Evolutionary conservation across 2,329 filamentous ascomycete species (phyloP).

Genomic region (Beauveria bassiana): DNA sequence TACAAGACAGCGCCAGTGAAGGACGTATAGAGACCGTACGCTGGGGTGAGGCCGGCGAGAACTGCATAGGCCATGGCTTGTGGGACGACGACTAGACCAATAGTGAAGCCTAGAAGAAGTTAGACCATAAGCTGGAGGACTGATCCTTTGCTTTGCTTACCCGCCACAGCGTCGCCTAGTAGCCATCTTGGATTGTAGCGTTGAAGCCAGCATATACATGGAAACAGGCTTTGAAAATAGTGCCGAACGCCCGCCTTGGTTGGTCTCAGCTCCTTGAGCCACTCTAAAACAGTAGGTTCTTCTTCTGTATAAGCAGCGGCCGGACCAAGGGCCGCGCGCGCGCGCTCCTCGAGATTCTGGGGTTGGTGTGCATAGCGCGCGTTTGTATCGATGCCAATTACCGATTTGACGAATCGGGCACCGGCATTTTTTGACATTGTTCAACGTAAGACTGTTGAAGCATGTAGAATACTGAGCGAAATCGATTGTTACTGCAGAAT

Average conservation of each 20-base stretch:
- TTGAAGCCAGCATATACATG: slow-evolving; percentile 60
- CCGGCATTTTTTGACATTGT: neutral
- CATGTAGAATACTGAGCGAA: neutral
- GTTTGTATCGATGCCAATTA: slow-evolving; percentile 25
- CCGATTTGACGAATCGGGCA: slow-evolving; percentile 16
- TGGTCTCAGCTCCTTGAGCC: slow-evolving; percentile 49
- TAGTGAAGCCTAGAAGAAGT: slow-evolving; percentile 24
- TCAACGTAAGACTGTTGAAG: neutral
- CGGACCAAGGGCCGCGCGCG: slow-evolving; percentile 19
- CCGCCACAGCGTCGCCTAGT: slow-evolving; percentile 64
- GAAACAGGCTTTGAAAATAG: slow-evolving; percentile 52
- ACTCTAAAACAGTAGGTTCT: slow-evolving; percentile 59
- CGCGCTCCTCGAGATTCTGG: slow-evolving; percentile 19
- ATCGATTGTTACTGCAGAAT: too few relatives aligned
- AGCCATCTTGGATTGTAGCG: slow-evolving; percentile 70
- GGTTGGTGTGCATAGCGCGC: slow-evolving; percentile 22
- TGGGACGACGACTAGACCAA: slow-evolving; percentile 66
- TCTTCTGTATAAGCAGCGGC: slow-evolving; percentile 45
- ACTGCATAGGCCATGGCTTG: slow-evolving; percentile 76
- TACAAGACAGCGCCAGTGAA: slow-evolving; percentile 76
- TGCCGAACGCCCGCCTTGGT: slow-evolving; percentile 31
- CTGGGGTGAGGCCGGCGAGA: slow-evolving; percentile 57
- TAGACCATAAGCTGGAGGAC: neutral
- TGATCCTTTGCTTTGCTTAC: slow-evolving; percentile 27
- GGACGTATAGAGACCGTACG: slow-evolving; percentile 73